phyloP scores from a whole-genome alignment of 768 basidiomycete species.

The Trametes coccinea region DNA sequence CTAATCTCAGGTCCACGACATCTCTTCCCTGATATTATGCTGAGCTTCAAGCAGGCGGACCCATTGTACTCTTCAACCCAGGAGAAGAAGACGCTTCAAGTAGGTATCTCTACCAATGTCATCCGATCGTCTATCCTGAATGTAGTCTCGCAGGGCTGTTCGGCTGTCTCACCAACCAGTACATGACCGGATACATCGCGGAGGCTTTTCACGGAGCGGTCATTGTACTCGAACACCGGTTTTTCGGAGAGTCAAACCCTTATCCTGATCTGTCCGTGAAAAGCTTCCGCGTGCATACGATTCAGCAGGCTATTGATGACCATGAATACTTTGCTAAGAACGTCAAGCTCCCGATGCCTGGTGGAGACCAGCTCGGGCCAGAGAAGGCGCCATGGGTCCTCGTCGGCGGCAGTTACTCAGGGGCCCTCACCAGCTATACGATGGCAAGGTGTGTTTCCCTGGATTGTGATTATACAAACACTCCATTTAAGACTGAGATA shows the following conservation, averaged over 20 bases:
- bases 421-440: slow-evolving; percentile 56
- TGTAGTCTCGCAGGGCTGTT: slow-evolving; percentile 35
- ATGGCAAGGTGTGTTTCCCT: slow-evolving; percentile 53
- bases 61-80: slow-evolving; percentile 63
- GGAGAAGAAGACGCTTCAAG: slow-evolving; percentile 60
- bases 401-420: slow-evolving; percentile 45
- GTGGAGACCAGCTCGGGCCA: slow-evolving; percentile 58
- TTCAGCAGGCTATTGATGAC: slow-evolving; percentile 74
- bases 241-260: slow-evolving; percentile 67
- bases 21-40: not conserved
- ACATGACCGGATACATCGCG: slow-evolving; percentile 61
- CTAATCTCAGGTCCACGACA: not conserved
- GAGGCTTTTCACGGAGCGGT: slow-evolving; percentile 62
- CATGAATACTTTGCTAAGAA: slow-evolving; percentile 67
- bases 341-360: slow-evolving; percentile 64
- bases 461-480: no score
- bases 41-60: slow-evolving; percentile 39
- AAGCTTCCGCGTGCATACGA: slow-evolving; percentile 59
- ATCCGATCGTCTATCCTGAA: no score
- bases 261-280: slow-evolving; percentile 54
- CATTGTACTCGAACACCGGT: slow-evolving; percentile 69
- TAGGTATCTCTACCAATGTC: slow-evolving; percentile 28
- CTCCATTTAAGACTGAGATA: no score
- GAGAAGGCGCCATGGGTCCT: slow-evolving; percentile 43
- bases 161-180: slow-evolving; percentile 57